Evolutionary conservation across 257 asterid genomes (phyloP), one percentile per base, ranked within the genome.

Genomic region (Scutellaria galericulata): DNA sequence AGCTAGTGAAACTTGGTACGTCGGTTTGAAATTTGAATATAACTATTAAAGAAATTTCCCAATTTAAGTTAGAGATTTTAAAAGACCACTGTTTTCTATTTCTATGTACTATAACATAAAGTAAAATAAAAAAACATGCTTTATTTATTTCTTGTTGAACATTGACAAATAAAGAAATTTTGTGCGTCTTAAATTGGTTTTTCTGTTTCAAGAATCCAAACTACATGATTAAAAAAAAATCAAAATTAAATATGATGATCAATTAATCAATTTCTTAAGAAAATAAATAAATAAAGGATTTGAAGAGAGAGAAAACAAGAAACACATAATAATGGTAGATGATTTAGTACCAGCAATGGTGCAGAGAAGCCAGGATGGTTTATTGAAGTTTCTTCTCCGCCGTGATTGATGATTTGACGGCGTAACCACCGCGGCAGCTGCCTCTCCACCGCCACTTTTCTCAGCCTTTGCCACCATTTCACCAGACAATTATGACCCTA

Each of bases 311-410:
- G 14, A 7, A 41, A 9, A 61, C 24, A 2, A 60, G 5, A 22
- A 0, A 40, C n/a, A 68, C 20, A 68, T 1, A 54, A 13, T 27
- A 4, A 51, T 3, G 14, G 50, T 8, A 27, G 47, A 5, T 35
- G 51, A 35, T 8, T 20, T 56, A 2, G 8, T 92, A 92, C 98
- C 98, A 68, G 94, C 98, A 70, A 92, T 84, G 66, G 88, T 76
- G 79, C 92, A 92, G 73, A 92, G 92, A 70, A 92, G 94, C 97
- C 98, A 92, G 1, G 98, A 92, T n/a, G 98, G 97, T 60, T 88
- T 88, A 72, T 74, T 75, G 83, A 82, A 86, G 80, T 83, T 81
- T 65, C 81, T 82, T 73, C 82, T 78, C 74, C 84, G 73, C 13
- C 84, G 86, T 18, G 86, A 53, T 2, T 66, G 76, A 14, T 82